phyloP scores from a whole-genome alignment of 352 stramenopile species.

The Phytopythium mirpurense region DNA sequence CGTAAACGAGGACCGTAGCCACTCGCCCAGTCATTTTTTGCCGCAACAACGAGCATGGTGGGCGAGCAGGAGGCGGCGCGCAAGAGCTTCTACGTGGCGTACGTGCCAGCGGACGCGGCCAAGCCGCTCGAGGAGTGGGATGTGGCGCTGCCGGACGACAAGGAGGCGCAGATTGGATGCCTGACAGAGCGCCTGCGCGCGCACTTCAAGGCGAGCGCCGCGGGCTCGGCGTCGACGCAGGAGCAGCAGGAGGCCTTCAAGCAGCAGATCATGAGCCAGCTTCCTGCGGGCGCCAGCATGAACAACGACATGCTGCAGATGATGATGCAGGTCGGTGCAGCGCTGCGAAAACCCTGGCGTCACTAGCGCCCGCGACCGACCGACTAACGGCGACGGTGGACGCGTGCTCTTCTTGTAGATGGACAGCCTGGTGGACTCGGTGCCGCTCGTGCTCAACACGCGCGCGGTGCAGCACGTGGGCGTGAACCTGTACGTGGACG shows the following conservation, averaged over 20 bases:
- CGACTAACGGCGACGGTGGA: too few relatives aligned
- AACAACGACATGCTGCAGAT: conserved; percentile 79
- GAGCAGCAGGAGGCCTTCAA: conserved; percentile 80
- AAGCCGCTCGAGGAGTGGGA: conserved; percentile 69
- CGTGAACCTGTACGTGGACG: conserved; percentile 89
- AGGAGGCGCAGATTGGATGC: conserved; percentile 74
- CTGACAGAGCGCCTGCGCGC: conserved; percentile 74
- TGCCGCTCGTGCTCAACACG: conserved; percentile 84
- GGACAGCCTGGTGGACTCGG: conserved; percentile 84
- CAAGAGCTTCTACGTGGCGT: conserved; percentile 71
- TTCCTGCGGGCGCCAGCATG: conserved; percentile 57
- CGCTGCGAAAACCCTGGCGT: too few relatives aligned
- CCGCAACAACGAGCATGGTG: conserved; percentile 30
- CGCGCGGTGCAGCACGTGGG: conserved; percentile 60
- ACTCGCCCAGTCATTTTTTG: not conserved
- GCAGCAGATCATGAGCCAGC: conserved; percentile 66
- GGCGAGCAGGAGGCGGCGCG: conserved; percentile 37
- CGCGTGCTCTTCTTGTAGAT: too few relatives aligned
- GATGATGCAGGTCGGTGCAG: conserved; percentile 52
- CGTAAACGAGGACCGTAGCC: not conserved
- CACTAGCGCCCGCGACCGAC: too few relatives aligned
- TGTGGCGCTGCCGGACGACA: conserved; percentile 62
- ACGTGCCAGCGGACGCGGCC: conserved; percentile 47
- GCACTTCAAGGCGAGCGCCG: conserved; percentile 63
- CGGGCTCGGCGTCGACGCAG: conserved; percentile 20